These are phyloP conservation scores for Pyronema omphalodes DNA, from an alignment of 495 filamentous ascomycete genomes.

Conservation along the genomic window DNA sequence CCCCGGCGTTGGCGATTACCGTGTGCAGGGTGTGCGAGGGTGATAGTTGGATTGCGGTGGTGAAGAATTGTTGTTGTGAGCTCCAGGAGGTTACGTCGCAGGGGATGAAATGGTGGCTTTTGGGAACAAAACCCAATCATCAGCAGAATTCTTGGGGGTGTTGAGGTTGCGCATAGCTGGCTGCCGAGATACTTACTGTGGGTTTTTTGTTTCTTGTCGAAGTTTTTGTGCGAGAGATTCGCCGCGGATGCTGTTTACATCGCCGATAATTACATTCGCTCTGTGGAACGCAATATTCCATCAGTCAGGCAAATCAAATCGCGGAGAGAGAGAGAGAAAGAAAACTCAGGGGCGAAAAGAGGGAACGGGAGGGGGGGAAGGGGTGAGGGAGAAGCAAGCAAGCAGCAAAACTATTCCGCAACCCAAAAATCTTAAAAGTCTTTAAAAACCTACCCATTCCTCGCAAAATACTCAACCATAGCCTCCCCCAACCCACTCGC, in stretches of 20 bases:
- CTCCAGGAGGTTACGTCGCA: slow-evolving; percentile 42
- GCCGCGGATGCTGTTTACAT: slow-evolving; percentile 28
- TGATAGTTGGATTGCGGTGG: slow-evolving; percentile 31
- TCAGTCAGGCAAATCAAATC: not conserved
- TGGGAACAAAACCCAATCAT: not conserved
- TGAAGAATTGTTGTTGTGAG: slow-evolving; percentile 43
- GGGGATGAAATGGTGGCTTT: slow-evolving; percentile 32
- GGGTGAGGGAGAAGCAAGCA: not conserved
- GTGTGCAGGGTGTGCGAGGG: slow-evolving; percentile 39
- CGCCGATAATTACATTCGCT: slow-evolving; percentile 32
- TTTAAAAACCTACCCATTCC: slow-evolving; percentile 11
- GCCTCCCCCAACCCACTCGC: slow-evolving; percentile 32
- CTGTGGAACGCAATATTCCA: slow-evolving; percentile 9
- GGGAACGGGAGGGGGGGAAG: too few species aligned
- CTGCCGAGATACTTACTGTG: slow-evolving; percentile 8
- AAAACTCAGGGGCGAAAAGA: not conserved
- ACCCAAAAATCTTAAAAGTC: too few species aligned
- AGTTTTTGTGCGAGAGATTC: slow-evolving; percentile 23
- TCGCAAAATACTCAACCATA: slow-evolving; percentile 29
- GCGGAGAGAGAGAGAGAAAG: too few species aligned
- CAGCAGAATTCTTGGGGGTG: too few species aligned
- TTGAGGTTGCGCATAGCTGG: too few species aligned
- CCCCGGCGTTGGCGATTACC: slow-evolving; percentile 52
- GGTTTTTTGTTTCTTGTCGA: slow-evolving; percentile 19
- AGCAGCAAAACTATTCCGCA: not conserved